These are phyloP conservation scores for Senna siamea DNA, from an alignment of 306 rosid species.

Conservation along the genomic window DNA sequence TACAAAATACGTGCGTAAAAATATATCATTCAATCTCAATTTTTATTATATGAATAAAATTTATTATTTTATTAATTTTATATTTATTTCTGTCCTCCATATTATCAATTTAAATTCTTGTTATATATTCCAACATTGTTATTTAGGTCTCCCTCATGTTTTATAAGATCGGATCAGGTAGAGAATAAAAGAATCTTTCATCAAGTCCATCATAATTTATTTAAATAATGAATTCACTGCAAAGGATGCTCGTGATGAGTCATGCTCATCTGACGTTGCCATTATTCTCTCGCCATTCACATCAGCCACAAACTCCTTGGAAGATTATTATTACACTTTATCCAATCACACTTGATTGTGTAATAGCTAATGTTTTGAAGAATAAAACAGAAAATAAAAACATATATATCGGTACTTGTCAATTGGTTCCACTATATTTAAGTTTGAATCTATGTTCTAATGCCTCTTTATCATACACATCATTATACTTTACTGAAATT, in stretches of 20 bases:
- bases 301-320: conserved; percentile 15
- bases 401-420: background rate
- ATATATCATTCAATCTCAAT: no score
- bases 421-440: background rate
- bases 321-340: no score
- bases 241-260: no score
- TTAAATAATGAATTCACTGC: conserved; percentile 5
- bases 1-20: no score
- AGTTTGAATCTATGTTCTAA: background rate
- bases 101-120: no score
- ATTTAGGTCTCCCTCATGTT: conserved; percentile 32
- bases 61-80: no score
- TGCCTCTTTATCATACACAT: no score
- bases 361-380: background rate
- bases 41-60: no score
- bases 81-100: no score
- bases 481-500: no score
- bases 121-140: conserved; percentile 50
- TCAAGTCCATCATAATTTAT: conserved; percentile 6
- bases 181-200: conserved; percentile 41
- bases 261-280: conserved; percentile 4
- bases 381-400: no score
- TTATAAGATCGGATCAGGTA: conserved; percentile 22
- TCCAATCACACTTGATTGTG: no score
- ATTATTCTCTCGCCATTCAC: conserved; percentile 38